Evolutionary conservation across 75 land plant species (phyloP), one percentile per base, ranked within the genome.

Genomic region (Cryptomeria japonica): DNA sequence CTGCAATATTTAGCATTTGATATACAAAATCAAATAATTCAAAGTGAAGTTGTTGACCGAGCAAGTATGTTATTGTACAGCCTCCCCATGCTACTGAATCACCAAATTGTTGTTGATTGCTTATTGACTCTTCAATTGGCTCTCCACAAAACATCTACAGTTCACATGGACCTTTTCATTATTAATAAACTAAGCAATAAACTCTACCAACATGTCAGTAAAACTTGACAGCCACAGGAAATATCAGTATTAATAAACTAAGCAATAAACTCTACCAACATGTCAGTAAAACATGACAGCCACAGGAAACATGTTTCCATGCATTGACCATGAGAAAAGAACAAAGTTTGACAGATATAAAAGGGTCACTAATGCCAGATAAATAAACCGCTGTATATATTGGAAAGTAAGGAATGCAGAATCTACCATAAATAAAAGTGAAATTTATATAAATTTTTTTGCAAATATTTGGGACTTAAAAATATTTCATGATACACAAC

Each of bases 11-110:
- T 44, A 98, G 95, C n/a, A 94, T 86, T 90, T 98, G 99, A 89
- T 98, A 95, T 16, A 97, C 94, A 89, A 98, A 98, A 83, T 98
- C 99, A 88, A 98, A 94, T 5, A 98, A 94, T 90, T 98, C 99
- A 92, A 96, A 97, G 84, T 96, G 95, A 77, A 93, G 91, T 77
- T 98, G 99, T 82, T 98, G 99, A 36, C 99, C 99, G 68, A 98
- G 95, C 86, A 98, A 91, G 91, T 97, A 98, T 25, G 96, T 91
- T 56, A 98, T 93, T 41, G 99, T 95, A 89, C 99, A 98, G 31
- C 99, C 99, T 80, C 99, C 99, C 99, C 99, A 98, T 31, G 99
- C 96, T 8, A 98, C 94, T 83, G 99, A 93, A 89, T 98, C 99
- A 85, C 99, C 99, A 75, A 94, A 91, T 44, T 90, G 55, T 76